Base-by-base conservation (phyloP, 805 yeast genomes). In the Candida coquimbonensis region DNA sequence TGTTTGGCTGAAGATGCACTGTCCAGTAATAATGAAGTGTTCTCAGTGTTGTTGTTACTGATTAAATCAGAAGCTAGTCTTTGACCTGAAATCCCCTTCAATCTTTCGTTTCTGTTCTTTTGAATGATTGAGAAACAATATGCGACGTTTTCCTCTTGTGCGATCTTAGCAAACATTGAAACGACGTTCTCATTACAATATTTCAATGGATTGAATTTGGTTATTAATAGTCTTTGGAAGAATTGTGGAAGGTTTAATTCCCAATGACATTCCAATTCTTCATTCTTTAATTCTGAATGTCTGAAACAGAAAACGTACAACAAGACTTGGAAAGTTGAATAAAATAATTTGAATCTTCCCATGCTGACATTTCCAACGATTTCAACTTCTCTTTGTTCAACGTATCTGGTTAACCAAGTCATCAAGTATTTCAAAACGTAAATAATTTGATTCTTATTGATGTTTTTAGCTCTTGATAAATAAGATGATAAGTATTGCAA, bases 121-220 rank as follows among this genome's bases (percentile, higher is more conserved):
- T 91, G 97, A 50, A 93, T 87, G 39, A 93, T 86, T 31, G 95
- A 83, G 64, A 86, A 91, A 64, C 98, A 91, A 66, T 90, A 91
- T 43, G 95, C 95, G 17, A 87, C 85, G 59, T 87, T 88, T 53
- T 87, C 87, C 56, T 82, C 81, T 55, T 91, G 95, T 4, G 98
- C 87, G 37, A 93, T 79, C 53, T 88, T 83, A 12, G 98, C 97
- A 70, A 91, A 91, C 72, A 90, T 91, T 48, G 82, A 74, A 49
- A 90, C 96, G 40, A 91, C 97, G 14, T 95, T 87, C 57, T 87
- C 95, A 60, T 90, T 91, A 65, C 96, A 88, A 69, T 81, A 91
- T 61, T 88, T 87, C 56, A 91, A 74, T 5, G 98, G 98, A 62
- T 91, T 93, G 72, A 93, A 91, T 59, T 85, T 85, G 11, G 96